Evolutionary conservation across 78 protist genomes (phyloP).

Genomic region (Cavenderia fasciculata): DNA sequence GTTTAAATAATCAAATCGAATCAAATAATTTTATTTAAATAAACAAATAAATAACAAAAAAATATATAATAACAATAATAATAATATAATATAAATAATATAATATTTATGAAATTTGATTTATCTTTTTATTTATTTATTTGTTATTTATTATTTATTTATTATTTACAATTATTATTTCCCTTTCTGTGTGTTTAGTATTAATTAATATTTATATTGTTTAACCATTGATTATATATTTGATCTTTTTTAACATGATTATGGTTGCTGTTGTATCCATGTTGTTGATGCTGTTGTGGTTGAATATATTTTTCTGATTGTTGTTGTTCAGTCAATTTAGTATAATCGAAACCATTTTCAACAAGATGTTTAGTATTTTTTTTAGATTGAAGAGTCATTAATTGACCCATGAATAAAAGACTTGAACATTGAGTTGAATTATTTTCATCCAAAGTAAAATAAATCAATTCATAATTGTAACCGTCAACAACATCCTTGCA

Average conservation of each 20-base stretch:
- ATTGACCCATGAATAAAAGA: constrained; percentile 29
- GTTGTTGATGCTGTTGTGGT: neutral
- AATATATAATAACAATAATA: too few species aligned
- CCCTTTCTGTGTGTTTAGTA: too few species aligned
- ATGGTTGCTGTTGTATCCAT: neutral
- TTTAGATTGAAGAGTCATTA: constrained; percentile 14
- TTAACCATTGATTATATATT: neutral
- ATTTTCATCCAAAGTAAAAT: neutral
- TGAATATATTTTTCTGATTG: neutral
- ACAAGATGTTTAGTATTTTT: neutral
- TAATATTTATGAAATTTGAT: neutral
- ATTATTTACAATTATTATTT: too few species aligned
- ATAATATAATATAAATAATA: neutral
- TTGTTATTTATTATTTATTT: neutral
- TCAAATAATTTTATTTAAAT: neutral
- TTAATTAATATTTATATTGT: too few species aligned
- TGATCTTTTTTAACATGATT: neutral
- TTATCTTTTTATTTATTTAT: neutral
- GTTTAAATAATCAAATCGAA: too few species aligned
- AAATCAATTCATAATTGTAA: constrained; percentile 40
- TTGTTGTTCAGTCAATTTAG: neutral
- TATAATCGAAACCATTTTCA: neutral
- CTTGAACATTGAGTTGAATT: neutral
- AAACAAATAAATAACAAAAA: too few species aligned
- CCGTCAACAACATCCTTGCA: constrained; percentile 34